phyloP scores from a whole-genome alignment of 768 basidiomycete genomes.

The Rubroboletus pulcherrimus region DNA sequence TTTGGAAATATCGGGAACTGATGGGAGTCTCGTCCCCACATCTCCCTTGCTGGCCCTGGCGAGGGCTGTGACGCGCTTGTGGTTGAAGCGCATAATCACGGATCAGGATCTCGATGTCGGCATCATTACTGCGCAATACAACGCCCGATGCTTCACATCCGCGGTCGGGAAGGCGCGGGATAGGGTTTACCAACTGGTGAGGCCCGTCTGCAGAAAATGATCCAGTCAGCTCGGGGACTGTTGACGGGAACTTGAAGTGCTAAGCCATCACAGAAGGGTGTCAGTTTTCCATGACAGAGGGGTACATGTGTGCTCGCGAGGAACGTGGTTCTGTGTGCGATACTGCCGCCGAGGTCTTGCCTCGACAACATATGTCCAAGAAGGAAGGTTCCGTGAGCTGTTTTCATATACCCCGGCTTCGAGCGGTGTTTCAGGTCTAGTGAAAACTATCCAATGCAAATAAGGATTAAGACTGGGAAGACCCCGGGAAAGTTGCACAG shows the following conservation, averaged over 20 bases:
- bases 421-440: not conserved
- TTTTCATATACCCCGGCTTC: not conserved
- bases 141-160: not conserved
- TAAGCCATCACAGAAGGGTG: not conserved
- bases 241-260: not conserved
- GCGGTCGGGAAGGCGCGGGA: not conserved
- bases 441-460: not conserved
- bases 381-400: not conserved
- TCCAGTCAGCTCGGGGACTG: not conserved
- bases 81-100: not conserved
- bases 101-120: slow-evolving; percentile 1
- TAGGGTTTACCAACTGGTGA: not conserved
- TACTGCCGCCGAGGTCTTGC: not conserved
- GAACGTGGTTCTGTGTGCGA: not conserved
- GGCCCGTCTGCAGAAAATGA: not conserved
- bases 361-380: not conserved
- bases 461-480: not conserved
- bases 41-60: not conserved
- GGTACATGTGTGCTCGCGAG: not conserved
- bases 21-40: not conserved
- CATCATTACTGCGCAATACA: not conserved
- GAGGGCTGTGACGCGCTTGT: not conserved
- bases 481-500: not conserved
- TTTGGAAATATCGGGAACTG: not conserved
- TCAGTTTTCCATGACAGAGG: not conserved